A percentile compares a stretch with the other conserved stretches of the same genome.
phyloP scores from a whole-genome alignment of 2,329 filamentous ascomycete species.

The Pestalotiopsis sp. region DNA sequence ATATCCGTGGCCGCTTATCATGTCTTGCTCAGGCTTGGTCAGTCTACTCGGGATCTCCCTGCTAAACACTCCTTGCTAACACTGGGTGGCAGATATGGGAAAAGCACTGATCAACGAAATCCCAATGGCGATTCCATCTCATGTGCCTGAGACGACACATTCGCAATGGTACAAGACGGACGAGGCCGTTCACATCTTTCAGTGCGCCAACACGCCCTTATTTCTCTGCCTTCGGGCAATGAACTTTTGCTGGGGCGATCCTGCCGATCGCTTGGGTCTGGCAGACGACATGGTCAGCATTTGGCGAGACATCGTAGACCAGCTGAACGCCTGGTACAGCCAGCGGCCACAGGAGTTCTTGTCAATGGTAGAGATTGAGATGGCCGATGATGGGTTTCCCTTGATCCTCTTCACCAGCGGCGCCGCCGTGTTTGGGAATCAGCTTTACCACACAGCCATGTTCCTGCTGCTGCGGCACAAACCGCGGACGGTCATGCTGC shows the following conservation, averaged over 20 bases:
- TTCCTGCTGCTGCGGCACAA: slow-evolving; percentile 53
- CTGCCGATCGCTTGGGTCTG: slow-evolving; percentile 15
- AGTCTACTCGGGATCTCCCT: not conserved
- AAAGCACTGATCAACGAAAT: slow-evolving; percentile 12
- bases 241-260: slow-evolving; percentile 30
- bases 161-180: slow-evolving; percentile 18
- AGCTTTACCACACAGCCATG: slow-evolving; percentile 59
- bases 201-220: slow-evolving; percentile 27
- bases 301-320: slow-evolving; percentile 34
- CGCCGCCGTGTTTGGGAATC: slow-evolving; percentile 51
- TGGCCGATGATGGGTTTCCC: slow-evolving; percentile 34
- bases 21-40: slow-evolving; percentile 11
- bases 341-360: slow-evolving; percentile 34
- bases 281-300: slow-evolving; percentile 22
- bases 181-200: slow-evolving; percentile 15
- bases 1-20: not conserved
- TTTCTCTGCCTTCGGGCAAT: slow-evolving; percentile 37
- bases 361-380: slow-evolving; percentile 36
- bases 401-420: slow-evolving; percentile 40
- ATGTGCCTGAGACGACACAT: slow-evolving; percentile 5
- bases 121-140: not conserved
- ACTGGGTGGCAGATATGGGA: slow-evolving; percentile 6
- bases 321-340: slow-evolving; percentile 35
- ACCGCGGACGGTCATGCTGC: slow-evolving; percentile 43
- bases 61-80: not conserved